These are phyloP conservation scores for Naegleria lovaniensis DNA, from an alignment of 208 protist species.

Conservation along the genomic window DNA sequence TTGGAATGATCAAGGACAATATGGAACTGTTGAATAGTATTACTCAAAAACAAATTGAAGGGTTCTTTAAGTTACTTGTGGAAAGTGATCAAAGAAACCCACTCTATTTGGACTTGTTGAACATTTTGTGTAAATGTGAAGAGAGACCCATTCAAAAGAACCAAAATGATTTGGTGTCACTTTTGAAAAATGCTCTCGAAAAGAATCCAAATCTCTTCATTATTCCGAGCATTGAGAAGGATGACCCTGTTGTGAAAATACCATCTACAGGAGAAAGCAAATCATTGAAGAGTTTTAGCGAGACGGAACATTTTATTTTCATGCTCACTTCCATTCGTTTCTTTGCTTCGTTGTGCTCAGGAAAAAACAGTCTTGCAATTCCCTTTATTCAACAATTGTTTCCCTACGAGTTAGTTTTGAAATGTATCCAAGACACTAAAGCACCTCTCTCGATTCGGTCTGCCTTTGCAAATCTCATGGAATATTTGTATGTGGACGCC, in stretches of 20 bases:
- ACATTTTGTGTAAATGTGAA: not conserved
- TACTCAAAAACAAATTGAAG: not conserved
- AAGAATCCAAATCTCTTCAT: not conserved
- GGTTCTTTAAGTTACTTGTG: not conserved
- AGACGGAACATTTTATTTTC: not conserved
- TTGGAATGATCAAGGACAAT: not conserved
- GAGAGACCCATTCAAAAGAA: not conserved
- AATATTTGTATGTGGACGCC: not conserved
- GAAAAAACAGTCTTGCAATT: not conserved
- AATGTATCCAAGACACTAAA: not conserved
- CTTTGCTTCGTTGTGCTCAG: not conserved
- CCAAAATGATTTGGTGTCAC: not conserved
- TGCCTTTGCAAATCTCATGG: not conserved
- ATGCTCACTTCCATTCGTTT: not conserved
- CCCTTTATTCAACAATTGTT: not conserved
- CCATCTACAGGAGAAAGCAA: not conserved
- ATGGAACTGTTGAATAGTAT: not conserved
- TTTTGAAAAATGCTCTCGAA: not conserved
- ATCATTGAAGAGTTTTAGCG: not conserved
- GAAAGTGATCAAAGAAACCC: not conserved
- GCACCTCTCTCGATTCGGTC: not conserved
- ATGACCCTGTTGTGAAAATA: not conserved
- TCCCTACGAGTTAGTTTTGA: not conserved
- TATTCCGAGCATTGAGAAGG: not conserved
- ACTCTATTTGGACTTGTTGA: not conserved